These are phyloP conservation scores for Noccaea bulbosa DNA, from an alignment of 345 rosid genomes.

Conservation along the genomic window DNA sequence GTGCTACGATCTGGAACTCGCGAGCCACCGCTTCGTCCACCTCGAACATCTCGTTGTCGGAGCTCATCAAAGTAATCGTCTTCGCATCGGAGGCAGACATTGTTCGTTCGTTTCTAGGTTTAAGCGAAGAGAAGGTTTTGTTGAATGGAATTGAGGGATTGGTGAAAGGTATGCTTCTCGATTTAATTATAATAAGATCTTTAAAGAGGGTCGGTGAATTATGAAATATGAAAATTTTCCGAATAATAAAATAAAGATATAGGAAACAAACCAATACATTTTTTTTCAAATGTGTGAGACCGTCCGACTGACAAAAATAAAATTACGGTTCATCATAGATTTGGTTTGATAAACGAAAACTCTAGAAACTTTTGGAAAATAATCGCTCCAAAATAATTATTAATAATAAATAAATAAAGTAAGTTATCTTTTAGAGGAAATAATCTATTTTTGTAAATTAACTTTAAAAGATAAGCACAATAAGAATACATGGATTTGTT, in stretches of 20 bases:
- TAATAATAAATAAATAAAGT: too few species aligned
- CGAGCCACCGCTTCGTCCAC: conserved; percentile 63
- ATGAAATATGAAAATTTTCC: not conserved
- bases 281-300: too few species aligned
- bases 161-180: not conserved
- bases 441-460: too few species aligned
- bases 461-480: too few species aligned
- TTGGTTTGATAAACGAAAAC: too few species aligned
- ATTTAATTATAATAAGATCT: not conserved
- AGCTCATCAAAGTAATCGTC: conserved; percentile 51
- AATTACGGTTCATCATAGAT: too few species aligned
- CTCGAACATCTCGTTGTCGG: conserved; percentile 60
- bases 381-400: too few species aligned
- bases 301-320: too few species aligned
- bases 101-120: not conserved
- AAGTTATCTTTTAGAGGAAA: too few species aligned
- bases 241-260: not conserved
- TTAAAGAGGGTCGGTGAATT: not conserved
- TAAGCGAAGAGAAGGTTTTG: not conserved
- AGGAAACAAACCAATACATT: not conserved
- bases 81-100: conserved; percentile 27
- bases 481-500: too few species aligned
- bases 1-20: conserved; percentile 58
- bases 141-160: not conserved
- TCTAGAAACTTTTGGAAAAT: too few species aligned